These are phyloP conservation scores for Fusarium robinianum DNA, from an alignment of 2,329 filamentous ascomycete genomes.

Conservation along the genomic window DNA sequence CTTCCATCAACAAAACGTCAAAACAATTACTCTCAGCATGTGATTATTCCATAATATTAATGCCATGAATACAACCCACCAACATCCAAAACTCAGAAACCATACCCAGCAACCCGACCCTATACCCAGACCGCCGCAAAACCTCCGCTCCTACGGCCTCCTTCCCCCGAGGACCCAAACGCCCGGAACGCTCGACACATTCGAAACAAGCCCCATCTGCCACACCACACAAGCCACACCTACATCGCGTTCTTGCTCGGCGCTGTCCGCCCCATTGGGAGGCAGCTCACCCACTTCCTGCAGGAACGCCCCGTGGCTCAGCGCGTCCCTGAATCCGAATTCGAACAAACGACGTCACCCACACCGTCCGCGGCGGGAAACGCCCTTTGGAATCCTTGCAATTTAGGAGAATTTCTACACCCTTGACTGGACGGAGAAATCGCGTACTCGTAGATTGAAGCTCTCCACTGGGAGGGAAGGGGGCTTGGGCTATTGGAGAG, in stretches of 20 bases:
- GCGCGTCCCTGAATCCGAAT: too few species aligned
- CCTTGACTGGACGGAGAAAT: not conserved
- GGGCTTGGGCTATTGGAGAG: constrained; percentile 15
- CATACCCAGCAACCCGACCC: too few species aligned
- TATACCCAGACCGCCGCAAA: too few species aligned
- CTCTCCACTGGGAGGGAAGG: not conserved
- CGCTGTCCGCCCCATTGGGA: constrained; percentile 20
- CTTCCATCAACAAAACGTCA: too few species aligned
- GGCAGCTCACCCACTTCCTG: constrained; percentile 24
- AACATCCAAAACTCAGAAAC: too few species aligned
- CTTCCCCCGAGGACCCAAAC: too few species aligned
- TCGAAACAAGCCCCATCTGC: constrained; percentile 18
- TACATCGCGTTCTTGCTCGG: constrained; percentile 5
- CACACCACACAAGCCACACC: constrained; percentile 23
- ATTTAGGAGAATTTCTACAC: constrained; percentile 13
- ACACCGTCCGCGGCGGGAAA: too few species aligned
- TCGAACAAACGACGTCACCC: constrained; percentile 22
- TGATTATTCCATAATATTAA: too few species aligned
- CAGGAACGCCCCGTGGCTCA: constrained; percentile 29
- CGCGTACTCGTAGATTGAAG: not conserved
- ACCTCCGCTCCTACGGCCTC: too few species aligned
- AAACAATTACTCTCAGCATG: too few species aligned
- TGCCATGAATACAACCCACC: too few species aligned
- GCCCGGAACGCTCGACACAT: not conserved
- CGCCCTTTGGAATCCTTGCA: constrained; percentile 22